These are phyloP conservation scores for Murraya paniculata DNA, from an alignment of 345 rosid species.

Conservation along the genomic window DNA sequence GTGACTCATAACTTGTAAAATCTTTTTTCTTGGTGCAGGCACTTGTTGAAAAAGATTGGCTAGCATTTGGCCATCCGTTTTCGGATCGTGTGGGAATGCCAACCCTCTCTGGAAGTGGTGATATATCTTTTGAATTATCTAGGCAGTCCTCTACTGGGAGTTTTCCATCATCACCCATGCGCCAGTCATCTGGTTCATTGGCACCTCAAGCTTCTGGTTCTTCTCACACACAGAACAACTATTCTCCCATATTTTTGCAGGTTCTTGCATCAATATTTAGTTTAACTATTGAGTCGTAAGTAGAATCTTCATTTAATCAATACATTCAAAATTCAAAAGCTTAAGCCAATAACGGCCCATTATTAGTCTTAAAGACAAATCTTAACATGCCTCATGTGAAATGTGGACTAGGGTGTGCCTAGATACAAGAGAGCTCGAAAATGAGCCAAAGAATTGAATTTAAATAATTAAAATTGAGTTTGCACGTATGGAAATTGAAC, in stretches of 20 bases:
- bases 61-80: constrained; percentile 98
- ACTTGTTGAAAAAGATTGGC: constrained; percentile 97
- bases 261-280: constrained; percentile 26
- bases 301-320: background rate
- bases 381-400: background rate
- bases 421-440: background rate
- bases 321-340: background rate
- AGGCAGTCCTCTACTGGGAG: constrained; percentile 80
- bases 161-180: constrained; percentile 64
- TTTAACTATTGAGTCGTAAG: background rate
- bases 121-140: constrained; percentile 50
- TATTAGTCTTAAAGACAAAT: too few species aligned
- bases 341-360: background rate
- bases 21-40: constrained; percentile 47
- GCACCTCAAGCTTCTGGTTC: constrained; percentile 65
- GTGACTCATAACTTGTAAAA: background rate
- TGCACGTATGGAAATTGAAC: background rate
- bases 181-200: constrained; percentile 62
- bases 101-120: constrained; percentile 53
- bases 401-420: background rate
- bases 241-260: constrained; percentile 97
- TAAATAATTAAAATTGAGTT: background rate
- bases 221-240: constrained; percentile 76
- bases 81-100: constrained; percentile 96
- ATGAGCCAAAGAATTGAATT: background rate